Evolutionary conservation across 106 monocot species (phyloP).

Genomic region (Iris macrosiphon): DNA sequence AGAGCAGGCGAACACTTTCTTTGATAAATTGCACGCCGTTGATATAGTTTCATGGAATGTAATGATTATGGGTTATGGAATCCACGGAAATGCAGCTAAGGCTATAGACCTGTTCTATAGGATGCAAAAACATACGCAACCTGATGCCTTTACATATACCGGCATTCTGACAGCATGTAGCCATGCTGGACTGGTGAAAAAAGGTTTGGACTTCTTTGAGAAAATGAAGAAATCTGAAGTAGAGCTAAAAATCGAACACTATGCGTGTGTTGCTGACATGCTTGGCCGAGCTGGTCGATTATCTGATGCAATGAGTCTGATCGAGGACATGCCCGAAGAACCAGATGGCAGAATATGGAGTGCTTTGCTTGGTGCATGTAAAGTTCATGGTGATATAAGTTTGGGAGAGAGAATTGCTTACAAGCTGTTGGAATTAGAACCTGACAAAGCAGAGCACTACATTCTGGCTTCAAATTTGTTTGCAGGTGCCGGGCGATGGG

Average conservation of each 20-base stretch:
- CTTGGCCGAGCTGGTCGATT: conserved; percentile 45
- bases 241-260: conserved; percentile 44
- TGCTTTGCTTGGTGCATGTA: conserved; percentile 52
- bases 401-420: conserved; percentile 43
- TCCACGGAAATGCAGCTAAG: conserved; percentile 36
- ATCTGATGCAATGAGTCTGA: conserved; percentile 23
- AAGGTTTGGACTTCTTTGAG: conserved; percentile 36
- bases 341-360: conserved; percentile 47
- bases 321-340: conserved; percentile 51
- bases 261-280: conserved; percentile 59
- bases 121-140: conserved; percentile 30
- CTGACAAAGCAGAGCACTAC: conserved; percentile 57
- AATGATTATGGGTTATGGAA: conserved; percentile 46
- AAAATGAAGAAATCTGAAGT: conserved; percentile 27
- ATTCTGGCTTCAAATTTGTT: conserved; percentile 59
- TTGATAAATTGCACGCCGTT: conserved; percentile 34
- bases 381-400: conserved; percentile 36
- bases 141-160: conserved; percentile 41
- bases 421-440: conserved; percentile 58
- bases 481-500: conserved; percentile 51
- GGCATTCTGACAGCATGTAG: conserved; percentile 52
- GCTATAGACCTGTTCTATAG: conserved; percentile 28
- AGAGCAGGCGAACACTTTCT: conserved; percentile 34
- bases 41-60: conserved; percentile 51
- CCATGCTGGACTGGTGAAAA: conserved; percentile 44